These are phyloP conservation scores for Malassezia yamatoensis DNA, from an alignment of 1,284 basidiomycete species.

Conservation along the genomic window DNA sequence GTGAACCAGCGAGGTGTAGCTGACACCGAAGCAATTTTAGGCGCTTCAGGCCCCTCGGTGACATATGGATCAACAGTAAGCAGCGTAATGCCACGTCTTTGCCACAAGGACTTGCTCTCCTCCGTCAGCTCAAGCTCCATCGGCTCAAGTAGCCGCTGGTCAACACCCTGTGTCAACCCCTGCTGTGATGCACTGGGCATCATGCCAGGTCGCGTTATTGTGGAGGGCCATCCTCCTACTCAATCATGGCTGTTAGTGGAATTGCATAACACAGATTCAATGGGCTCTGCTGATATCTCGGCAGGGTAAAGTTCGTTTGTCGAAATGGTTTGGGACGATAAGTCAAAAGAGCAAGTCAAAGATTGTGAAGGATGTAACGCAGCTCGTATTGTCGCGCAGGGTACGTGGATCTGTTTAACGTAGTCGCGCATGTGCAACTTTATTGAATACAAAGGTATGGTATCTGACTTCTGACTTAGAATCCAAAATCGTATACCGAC, in stretches of 20 bases:
- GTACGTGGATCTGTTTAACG: slow-evolving; percentile 14
- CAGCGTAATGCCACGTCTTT: slow-evolving; percentile 5
- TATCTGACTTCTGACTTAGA: slow-evolving; percentile 15
- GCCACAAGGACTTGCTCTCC: background rate
- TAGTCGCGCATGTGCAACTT: slow-evolving; percentile 96
- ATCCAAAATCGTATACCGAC: slow-evolving; percentile 72
- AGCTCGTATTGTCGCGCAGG: slow-evolving; percentile 85
- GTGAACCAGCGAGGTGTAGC: slow-evolving; percentile 61
- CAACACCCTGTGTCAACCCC: background rate
- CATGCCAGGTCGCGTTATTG: slow-evolving; percentile 1
- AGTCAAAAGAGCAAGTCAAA: slow-evolving; percentile 87
- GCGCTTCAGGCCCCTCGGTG: slow-evolving; percentile 6
- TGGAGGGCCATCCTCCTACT: background rate
- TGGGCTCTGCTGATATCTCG: slow-evolving; percentile 85
- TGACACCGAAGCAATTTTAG: background rate
- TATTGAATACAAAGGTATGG: slow-evolving; percentile 83
- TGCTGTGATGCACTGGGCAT: slow-evolving; percentile 3
- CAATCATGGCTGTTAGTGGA: slow-evolving; percentile 10
- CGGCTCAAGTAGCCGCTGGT: background rate
- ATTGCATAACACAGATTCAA: slow-evolving; percentile 38
- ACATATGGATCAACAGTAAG: slow-evolving; percentile 9
- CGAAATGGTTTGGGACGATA: slow-evolving; percentile 98
- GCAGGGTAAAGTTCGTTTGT: slow-evolving; percentile 93
- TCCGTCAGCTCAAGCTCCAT: background rate
- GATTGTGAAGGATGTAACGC: slow-evolving; percentile 98